Percentiles rank a stretch among this genome's conserved stretches.
These are phyloP conservation scores for Aspergillus brasiliensis DNA, from an alignment of 2,329 filamentous ascomycete species.

Conservation along the genomic window DNA sequence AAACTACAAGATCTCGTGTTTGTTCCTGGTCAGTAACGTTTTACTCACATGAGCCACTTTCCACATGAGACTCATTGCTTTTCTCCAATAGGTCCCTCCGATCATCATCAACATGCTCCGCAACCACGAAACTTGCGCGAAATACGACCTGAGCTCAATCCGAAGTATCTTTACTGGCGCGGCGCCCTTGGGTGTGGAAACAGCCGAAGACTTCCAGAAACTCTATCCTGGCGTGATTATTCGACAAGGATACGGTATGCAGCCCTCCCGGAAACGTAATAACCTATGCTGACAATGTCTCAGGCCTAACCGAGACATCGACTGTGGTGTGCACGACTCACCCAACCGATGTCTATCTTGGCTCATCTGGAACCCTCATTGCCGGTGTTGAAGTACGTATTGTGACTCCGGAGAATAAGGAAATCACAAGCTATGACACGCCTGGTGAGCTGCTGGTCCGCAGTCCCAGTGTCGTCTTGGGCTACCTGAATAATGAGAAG, in stretches of 20 bases:
- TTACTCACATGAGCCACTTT: background rate
- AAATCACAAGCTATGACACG: slow-evolving; percentile 70
- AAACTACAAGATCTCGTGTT: slow-evolving; percentile 65
- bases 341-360: slow-evolving; percentile 65
- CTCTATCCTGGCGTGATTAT: slow-evolving; percentile 67
- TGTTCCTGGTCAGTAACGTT: slow-evolving; percentile 61
- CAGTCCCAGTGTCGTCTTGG: slow-evolving; percentile 73
- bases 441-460: slow-evolving; percentile 82
- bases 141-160: slow-evolving; percentile 73
- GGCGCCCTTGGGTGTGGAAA: slow-evolving; percentile 75
- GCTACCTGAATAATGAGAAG: slow-evolving; percentile 84
- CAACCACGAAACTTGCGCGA: slow-evolving; percentile 59
- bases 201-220: slow-evolving; percentile 63
- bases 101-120: slow-evolving; percentile 78
- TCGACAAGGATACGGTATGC: slow-evolving; percentile 69
- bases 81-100: slow-evolving; percentile 64
- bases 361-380: slow-evolving; percentile 71
- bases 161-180: slow-evolving; percentile 70
- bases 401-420: slow-evolving; percentile 66
- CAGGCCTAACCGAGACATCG: slow-evolving; percentile 73
- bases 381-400: slow-evolving; percentile 68
- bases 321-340: slow-evolving; percentile 67
- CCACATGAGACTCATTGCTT: background rate
- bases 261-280: background rate
- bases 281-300: slow-evolving; percentile 7